Conservation (phyloP, 768 basidiomycete genomes). For the Kwoniella bestiolae region DNA sequence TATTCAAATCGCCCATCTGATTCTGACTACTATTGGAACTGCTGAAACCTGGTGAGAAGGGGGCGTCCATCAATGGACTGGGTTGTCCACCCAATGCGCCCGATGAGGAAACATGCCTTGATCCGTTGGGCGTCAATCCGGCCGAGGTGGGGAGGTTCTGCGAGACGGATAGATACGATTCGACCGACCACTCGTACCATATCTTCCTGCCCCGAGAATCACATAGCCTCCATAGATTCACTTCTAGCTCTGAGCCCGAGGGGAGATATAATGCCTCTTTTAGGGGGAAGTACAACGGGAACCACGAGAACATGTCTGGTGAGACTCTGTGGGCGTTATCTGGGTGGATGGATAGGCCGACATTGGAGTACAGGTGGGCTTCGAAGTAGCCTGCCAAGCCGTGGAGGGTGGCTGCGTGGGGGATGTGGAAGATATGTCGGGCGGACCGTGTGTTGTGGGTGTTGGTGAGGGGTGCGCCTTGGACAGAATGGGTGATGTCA, state of each 20-base stretch:
- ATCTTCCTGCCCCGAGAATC: conserved; percentile 73
- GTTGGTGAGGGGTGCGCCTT: conserved; percentile 90
- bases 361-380: conserved; percentile 83
- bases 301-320: conserved; percentile 99
- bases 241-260: conserved; percentile 85
- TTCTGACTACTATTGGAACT: neutral
- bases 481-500: neutral
- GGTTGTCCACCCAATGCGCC: conserved; percentile 53
- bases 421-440: conserved; percentile 84
- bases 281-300: conserved; percentile 94
- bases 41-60: conserved; percentile 30
- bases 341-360: conserved; percentile 93
- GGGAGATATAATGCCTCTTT: conserved; percentile 93
- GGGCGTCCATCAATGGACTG: conserved; percentile 75
- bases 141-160: conserved; percentile 2
- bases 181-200: conserved; percentile 99
- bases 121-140: conserved; percentile 18
- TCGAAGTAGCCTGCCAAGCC: conserved; percentile 98
- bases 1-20: conserved; percentile 29
- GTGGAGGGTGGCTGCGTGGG: conserved; percentile 89
- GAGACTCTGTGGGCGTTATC: conserved; percentile 81
- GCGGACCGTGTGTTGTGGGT: conserved; percentile 92
- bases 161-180: conserved; percentile 76
- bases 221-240: conserved; percentile 92
- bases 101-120: conserved; percentile 13